Evolutionary conservation across 371 early-diverging fungal genomes (phyloP).

Genomic region (Mucor saturninus): DNA sequence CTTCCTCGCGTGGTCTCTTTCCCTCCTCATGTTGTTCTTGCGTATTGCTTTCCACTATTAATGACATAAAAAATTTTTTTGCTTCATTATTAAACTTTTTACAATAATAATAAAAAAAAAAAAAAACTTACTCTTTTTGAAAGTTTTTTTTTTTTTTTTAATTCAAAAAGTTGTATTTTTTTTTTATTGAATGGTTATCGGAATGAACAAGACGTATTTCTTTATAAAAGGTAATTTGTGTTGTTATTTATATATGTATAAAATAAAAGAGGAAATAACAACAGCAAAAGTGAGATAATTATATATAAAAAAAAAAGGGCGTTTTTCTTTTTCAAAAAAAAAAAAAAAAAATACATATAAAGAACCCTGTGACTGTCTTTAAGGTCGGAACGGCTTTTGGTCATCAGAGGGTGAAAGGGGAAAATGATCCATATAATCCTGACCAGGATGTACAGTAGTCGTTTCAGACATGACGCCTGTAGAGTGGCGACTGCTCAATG

Average conservation of each 20-base stretch:
- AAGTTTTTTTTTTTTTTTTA: background rate
- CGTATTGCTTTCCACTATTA: conserved; percentile 7
- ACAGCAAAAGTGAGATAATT: background rate
- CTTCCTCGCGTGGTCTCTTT: conserved; percentile 29
- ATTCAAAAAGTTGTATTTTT: background rate
- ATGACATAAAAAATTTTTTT: conserved; percentile 17
- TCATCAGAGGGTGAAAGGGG: background rate
- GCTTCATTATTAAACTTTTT: background rate
- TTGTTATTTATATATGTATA: background rate
- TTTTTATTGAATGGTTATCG: background rate
- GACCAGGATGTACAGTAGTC: background rate
- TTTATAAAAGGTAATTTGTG: background rate
- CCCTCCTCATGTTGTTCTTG: conserved; percentile 7
- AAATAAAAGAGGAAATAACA: background rate
- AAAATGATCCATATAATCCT: background rate
- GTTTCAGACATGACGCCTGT: background rate
- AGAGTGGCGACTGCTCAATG: background rate
- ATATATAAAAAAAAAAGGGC: conserved; percentile 2
- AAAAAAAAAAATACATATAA: background rate
- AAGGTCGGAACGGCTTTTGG: background rate
- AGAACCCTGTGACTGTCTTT: background rate
- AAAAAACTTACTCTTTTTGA: background rate
- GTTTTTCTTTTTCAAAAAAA: background rate
- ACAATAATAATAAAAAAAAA: background rate
- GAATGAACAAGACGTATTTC: too few species aligned